Evolutionary conservation across 1,284 basidiomycete genomes (phyloP), one percentile per base, ranked within the genome.

Genomic region (Mycena citricolor): DNA sequence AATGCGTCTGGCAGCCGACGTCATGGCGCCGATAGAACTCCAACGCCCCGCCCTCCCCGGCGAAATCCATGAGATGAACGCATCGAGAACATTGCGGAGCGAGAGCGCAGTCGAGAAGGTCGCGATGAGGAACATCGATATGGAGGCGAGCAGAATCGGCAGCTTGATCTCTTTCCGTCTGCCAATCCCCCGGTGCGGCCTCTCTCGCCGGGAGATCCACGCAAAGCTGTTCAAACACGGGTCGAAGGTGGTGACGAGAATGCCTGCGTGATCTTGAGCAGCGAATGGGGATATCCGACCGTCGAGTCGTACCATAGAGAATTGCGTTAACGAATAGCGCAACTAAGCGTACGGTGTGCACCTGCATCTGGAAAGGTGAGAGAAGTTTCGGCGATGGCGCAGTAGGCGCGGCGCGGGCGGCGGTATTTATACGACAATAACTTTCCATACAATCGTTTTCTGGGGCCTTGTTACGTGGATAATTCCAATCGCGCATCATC

Each of bases 181-280:
- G n/a, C n/a, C n/a, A n/a, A n/a, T n/a, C n/a, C n/a, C n/a, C n/a
- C n/a, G n/a, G n/a, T n/a, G n/a, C 12, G 17, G 17, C 26, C 28
- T 40, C 7, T 32, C 7, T 14, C 14, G 29, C n/a, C 16, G 25
- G 8, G 13, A 24, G 13, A 24, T 13, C 11, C 19, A 13, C 3
- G 39, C 8, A 16, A 23, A 31, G 14, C 30, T 32, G 5, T 11
- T 6, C 12, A 39, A 16, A 13, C 26, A 39, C 8, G 38, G 38
- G 17, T 30, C 26, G 28, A 39, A 19, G 8, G 38, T 39, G 23
- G 38, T 31, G 21, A 39, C 19, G 6, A 39, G 38, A 16, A 32
- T 40, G 3, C 39, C 39, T 42, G n/a, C n/a, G n/a, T n/a, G n/a
- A n/a, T n/a, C n/a, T n/a, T n/a, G n/a, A n/a, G n/a, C 3, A 23